Conservation (phyloP, 257 asterid genomes). For the Datura wrightii region DNA sequence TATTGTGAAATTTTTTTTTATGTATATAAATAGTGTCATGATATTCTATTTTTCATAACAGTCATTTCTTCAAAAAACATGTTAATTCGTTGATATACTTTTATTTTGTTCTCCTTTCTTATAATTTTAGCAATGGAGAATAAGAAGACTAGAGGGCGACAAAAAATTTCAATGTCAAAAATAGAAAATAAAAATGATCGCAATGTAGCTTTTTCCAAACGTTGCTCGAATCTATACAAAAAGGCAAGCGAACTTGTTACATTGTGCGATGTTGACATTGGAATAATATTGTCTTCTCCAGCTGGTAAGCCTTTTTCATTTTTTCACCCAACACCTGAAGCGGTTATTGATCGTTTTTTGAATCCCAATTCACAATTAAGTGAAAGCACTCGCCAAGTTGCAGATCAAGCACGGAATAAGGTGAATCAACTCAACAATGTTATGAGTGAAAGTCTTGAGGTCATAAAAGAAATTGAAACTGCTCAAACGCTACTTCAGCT, state of each 20-base stretch:
- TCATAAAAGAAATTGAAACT: neutral
- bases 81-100: neutral
- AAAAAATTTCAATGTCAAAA: constrained; percentile 38
- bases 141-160: constrained; percentile 41
- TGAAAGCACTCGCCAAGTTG: neutral
- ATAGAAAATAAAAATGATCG: constrained; percentile 31
- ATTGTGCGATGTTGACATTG: constrained; percentile 41
- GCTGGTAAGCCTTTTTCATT: constrained; percentile 49
- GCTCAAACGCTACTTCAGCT: neutral
- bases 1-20: neutral
- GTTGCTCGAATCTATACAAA: constrained; percentile 39
- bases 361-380: neutral
- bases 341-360: neutral
- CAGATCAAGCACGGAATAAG: neutral
- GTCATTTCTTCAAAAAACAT: neutral
- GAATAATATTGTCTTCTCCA: constrained; percentile 44
- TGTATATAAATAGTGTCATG: neutral
- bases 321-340: constrained; percentile 49
- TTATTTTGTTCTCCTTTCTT: neutral
- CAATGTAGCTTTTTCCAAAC: constrained; percentile 43
- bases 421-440: neutral
- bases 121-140: constrained; percentile 26
- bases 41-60: neutral
- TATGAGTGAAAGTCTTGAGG: neutral
- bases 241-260: constrained; percentile 46